phyloP scores from a whole-genome alignment of 495 filamentous ascomycete species.

The Penicillium nucicola region DNA sequence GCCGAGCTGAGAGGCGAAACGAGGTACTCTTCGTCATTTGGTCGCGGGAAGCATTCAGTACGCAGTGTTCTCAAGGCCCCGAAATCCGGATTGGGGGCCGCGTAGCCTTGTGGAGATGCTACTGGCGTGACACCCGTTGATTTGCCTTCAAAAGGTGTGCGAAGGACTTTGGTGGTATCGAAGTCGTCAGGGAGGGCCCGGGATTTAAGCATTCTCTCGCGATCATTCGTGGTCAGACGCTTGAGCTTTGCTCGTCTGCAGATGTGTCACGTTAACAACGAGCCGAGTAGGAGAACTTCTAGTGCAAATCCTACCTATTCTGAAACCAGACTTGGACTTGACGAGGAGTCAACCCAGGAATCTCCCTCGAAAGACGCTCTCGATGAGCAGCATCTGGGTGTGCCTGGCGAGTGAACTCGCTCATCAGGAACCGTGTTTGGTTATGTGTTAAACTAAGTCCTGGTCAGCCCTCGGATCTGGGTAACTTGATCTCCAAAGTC shows the following conservation, averaged over 20 bases:
- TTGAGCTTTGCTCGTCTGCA: conserved; percentile 90
- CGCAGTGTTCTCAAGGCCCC: conserved; percentile 29
- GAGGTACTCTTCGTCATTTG: conserved; percentile 42
- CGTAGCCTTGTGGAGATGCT: conserved; percentile 25
- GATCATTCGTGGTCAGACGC: conserved; percentile 87
- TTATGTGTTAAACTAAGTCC: conserved; percentile 80
- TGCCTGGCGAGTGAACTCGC: conserved; percentile 91
- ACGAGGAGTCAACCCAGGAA: conserved; percentile 86
- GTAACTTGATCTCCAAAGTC: not conserved
- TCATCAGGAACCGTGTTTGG: conserved; percentile 95
- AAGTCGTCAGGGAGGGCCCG: conserved; percentile 89
- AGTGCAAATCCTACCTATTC: conserved; percentile 69
- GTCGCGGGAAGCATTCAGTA: conserved; percentile 34
- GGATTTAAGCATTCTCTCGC: conserved; percentile 91
- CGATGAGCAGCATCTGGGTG: conserved; percentile 94
- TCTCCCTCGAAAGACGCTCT: conserved; percentile 85
- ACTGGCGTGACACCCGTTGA: conserved; percentile 31
- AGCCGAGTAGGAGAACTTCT: not conserved
- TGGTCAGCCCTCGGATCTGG: conserved; percentile 4
- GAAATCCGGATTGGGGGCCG: conserved; percentile 17
- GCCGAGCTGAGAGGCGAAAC: conserved; percentile 45
- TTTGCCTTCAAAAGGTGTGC: conserved; percentile 59
- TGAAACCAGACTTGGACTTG: conserved; percentile 99
- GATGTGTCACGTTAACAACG: conserved; percentile 19
- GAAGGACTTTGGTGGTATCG: conserved; percentile 84